Conservation (phyloP, 2,329 filamentous ascomycete genomes). For the Aspergillus sp. region DNA sequence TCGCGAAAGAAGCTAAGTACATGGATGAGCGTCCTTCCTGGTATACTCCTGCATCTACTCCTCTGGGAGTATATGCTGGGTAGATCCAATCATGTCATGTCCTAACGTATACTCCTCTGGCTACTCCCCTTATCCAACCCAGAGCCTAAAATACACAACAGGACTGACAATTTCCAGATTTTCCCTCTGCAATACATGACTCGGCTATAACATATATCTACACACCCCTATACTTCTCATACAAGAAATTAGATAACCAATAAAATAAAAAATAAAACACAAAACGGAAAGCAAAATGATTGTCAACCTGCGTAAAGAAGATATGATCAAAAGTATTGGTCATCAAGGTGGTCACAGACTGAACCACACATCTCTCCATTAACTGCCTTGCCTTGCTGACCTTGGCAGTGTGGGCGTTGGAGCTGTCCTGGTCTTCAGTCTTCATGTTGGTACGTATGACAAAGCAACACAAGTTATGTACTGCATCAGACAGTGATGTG, state of each 20-base stretch:
- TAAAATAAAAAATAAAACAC: background rate
- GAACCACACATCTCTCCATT: background rate
- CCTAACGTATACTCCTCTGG: too few relatives aligned
- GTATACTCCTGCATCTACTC: too few relatives aligned
- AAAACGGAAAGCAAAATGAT: background rate
- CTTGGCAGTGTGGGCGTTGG: background rate
- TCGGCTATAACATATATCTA: too few relatives aligned
- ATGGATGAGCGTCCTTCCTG: too few relatives aligned
- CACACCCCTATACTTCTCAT: background rate
- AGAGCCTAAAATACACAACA: too few relatives aligned
- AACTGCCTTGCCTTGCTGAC: background rate
- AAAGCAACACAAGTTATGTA: slow-evolving; percentile 1
- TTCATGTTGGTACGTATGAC: slow-evolving; percentile 1
- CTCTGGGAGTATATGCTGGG: too few relatives aligned
- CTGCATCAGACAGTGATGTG: background rate
- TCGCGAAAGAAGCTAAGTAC: too few relatives aligned
- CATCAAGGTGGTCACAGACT: background rate
- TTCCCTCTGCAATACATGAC: too few relatives aligned
- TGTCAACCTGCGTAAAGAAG: background rate
- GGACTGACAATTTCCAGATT: too few relatives aligned
- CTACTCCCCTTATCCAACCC: too few relatives aligned
- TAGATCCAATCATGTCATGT: too few relatives aligned
- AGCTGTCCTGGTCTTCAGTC: background rate
- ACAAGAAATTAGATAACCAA: slow-evolving; percentile 1
- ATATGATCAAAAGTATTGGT: slow-evolving; percentile 1